Evolutionary conservation across 2,329 filamentous ascomycete genomes (phyloP).

Genomic region (Aschersonia sp.): DNA sequence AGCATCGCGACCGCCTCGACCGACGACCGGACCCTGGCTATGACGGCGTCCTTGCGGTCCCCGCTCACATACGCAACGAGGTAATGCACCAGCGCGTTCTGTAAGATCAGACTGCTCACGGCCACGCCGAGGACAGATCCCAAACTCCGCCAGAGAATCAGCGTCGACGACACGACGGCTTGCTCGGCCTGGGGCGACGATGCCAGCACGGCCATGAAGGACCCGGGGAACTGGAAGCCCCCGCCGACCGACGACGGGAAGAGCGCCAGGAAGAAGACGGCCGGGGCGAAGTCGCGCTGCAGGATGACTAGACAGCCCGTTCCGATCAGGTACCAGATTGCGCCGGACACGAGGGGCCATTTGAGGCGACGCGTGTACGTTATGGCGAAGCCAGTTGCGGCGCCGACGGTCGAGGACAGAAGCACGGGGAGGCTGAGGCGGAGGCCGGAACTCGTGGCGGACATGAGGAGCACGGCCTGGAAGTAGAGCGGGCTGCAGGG

Average conservation of each 20-base stretch:
- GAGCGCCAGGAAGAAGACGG: slow-evolving; percentile 40
- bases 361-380: slow-evolving; percentile 44
- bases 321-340: slow-evolving; percentile 32
- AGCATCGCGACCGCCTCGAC: slow-evolving; percentile 37
- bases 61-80: slow-evolving; percentile 45
- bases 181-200: slow-evolving; percentile 45
- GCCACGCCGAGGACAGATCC: slow-evolving; percentile 64
- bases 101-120: slow-evolving; percentile 54
- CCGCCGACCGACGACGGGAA: slow-evolving; percentile 41
- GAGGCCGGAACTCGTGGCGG: slow-evolving; percentile 57
- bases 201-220: slow-evolving; percentile 49
- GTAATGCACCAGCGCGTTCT: slow-evolving; percentile 52
- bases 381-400: slow-evolving; percentile 47
- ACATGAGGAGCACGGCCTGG: slow-evolving; percentile 57
- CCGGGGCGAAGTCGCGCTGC: slow-evolving; percentile 32
- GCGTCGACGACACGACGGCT: slow-evolving; percentile 54
- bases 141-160: slow-evolving; percentile 57
- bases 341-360: slow-evolving; percentile 40
- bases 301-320: slow-evolving; percentile 34
- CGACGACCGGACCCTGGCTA: slow-evolving; percentile 35
- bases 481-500: slow-evolving; percentile 52
- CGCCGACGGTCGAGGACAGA: slow-evolving; percentile 37
- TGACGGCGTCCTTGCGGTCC: slow-evolving; percentile 39
- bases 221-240: slow-evolving; percentile 50
- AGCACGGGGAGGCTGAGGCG: slow-evolving; percentile 51